phyloP scores from a whole-genome alignment of 352 stramenopile species.

The Pythium vanterpoolii region DNA sequence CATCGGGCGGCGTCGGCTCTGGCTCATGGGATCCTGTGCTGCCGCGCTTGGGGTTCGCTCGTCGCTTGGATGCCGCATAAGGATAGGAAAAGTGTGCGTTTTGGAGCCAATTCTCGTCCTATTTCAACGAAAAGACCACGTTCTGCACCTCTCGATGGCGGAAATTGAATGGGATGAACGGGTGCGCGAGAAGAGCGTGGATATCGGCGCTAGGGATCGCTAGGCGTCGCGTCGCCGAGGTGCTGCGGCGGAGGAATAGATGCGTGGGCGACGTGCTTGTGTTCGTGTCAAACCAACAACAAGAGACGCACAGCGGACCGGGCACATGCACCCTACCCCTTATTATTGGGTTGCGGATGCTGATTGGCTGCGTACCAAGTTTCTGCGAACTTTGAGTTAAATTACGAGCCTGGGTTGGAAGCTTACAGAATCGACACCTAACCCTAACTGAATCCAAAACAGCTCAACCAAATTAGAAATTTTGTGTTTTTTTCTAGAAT shows the following conservation, averaged over 20 bases:
- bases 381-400: constrained; percentile 18
- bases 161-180: not conserved
- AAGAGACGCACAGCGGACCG: constrained; percentile 1
- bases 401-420: not conserved
- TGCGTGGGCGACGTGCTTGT: constrained; percentile 2
- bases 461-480: no score
- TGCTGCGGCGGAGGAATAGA: not conserved
- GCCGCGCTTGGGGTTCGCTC: not conserved
- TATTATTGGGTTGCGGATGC: not conserved
- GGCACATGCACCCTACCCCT: constrained; percentile 11
- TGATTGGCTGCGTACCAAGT: constrained; percentile 17
- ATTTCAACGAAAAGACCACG: constrained; percentile 5
- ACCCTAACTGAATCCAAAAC: no score
- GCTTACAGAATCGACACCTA: no score
- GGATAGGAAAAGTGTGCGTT: not conserved
- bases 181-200: not conserved
- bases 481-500: no score
- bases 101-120: constrained; percentile 1
- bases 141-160: not conserved
- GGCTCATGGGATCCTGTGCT: not conserved
- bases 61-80: constrained; percentile 3
- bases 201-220: not conserved
- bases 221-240: not conserved
- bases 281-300: constrained; percentile 27
- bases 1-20: constrained; percentile 1